Base-by-base conservation (phyloP, 2,329 filamentous ascomycete species). In the Ophiostoma populinum region DNA sequence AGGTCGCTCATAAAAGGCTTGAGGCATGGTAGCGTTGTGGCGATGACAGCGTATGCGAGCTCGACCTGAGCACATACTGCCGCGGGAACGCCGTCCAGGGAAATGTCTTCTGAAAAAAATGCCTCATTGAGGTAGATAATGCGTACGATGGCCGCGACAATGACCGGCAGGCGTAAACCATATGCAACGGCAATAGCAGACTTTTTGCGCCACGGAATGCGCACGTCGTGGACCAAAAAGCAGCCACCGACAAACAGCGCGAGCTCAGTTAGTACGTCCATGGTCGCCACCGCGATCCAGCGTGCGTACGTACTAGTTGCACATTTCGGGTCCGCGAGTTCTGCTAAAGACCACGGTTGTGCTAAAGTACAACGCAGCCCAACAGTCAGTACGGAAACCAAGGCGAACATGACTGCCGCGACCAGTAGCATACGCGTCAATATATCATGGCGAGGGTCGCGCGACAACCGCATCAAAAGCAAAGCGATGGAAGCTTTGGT, bases 401-500 rank as follows among this genome's bases (percentile, higher is more conserved):
- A 42, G 8, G 54, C 41, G 45, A 59, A 57, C 13, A 51, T 40
- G 3, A 53, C 54, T 11, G 55, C 55, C 0, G 50, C 40, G 4
- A 36, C 49, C 3, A 63, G 45, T 8, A 55, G 53, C 2, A 42
- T 43, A 42, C 50, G 53, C 5, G 56, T 52, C 3, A 50, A 47
- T 11, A 49, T 35, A 9, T 51, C 51, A 43, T 65, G 61, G 5
- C 42, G 43, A 34, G 52, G 54, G 19, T 58, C 52, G 6, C 58
- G 58, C 3, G 59, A 59, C 12, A 65, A 48, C 5, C 60, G 58
- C 15, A 59, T 47, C 35, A 61, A 56, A 9, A 65, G 54, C 12
- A 57, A 50, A 6, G 55, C 49, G 24, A 61, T 51, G 7, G 55
- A 55, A 36, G 49, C 50, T 42, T 64, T 63, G 4, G 58, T 57